Evolutionary conservation across 768 basidiomycete genomes (phyloP), one percentile per base, ranked within the genome.

Genomic region (Crassisporium funariophilum): DNA sequence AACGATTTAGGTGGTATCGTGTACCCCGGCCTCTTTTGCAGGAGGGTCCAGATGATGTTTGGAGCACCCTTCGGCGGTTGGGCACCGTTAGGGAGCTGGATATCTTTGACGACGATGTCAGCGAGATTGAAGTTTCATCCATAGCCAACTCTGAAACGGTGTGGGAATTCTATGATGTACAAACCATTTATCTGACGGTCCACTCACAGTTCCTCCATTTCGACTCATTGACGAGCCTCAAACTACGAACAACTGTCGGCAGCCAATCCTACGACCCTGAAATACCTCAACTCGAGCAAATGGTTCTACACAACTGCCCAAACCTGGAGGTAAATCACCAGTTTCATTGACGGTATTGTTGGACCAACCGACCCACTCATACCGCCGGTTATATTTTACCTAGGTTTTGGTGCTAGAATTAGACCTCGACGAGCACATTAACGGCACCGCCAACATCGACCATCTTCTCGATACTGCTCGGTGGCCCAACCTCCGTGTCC

Each of bases 401-500:
- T 40, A 35, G 45, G 39, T 36, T 4, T 34, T 46, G 12, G 39
- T 22, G 3, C 9, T 52, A 2, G 50, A 47, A 16, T 16, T 52
- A 10, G 39, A 52, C 24, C 0, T 22, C 19, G 5, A 16, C 4
- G 44, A 47, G 24, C 10, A 13, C 2, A 2, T 39, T 15, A 11
- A 47, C 8, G 19, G 36, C 10, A 52, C 44, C 5, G 45, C 45
- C n/a, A 47, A 47, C 35, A 36, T 52, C 11, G 33, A 52, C 24
- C 4, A 43, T 17, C 16, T 52, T 12, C 45, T 47, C 16, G 22
- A 10, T 2, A 25, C 22, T n/a, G 50, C 45, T 6, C 17, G 15
- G 12, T 52, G 39, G 50, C 44, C 50, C 27, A 52, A 46, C 7
- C 39, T 52, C 4, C 39, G 50, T 23, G 25, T 37, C 3, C 40